Conservation (phyloP, 768 basidiomycete species). For the Boletus coccyginus region DNA sequence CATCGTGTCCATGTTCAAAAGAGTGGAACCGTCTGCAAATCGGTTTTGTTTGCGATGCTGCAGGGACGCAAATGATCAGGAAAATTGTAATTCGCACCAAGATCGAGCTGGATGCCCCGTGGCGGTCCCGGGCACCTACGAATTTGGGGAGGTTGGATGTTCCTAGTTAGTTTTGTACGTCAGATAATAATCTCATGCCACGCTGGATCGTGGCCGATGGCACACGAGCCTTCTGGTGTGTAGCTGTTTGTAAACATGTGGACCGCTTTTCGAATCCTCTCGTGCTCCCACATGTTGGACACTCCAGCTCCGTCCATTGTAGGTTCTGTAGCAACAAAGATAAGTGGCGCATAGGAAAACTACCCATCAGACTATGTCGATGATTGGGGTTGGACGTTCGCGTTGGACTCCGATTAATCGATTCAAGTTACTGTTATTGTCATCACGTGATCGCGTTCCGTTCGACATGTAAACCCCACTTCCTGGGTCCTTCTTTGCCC, state of each 20-base stretch:
- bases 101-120: constrained; percentile 42
- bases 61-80: constrained; percentile 38
- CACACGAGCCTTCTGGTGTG: too few relatives aligned
- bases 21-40: constrained; percentile 44
- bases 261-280: background rate
- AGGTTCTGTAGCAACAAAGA: too few relatives aligned
- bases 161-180: constrained; percentile 24
- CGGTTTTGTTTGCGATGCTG: constrained; percentile 54
- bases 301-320: too few relatives aligned
- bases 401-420: too few relatives aligned
- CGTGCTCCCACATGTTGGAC: too few relatives aligned
- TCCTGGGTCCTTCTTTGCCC: too few relatives aligned
- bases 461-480: too few relatives aligned
- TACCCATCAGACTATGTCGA: too few relatives aligned
- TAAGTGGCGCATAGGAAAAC: too few relatives aligned
- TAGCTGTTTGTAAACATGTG: background rate
- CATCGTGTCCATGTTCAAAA: constrained; percentile 11
- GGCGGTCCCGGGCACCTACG: constrained; percentile 46
- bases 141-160: constrained; percentile 40
- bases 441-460: too few relatives aligned
- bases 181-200: background rate
- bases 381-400: too few relatives aligned
- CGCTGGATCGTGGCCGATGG: constrained; percentile 15
- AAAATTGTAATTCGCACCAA: constrained; percentile 50
- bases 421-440: too few relatives aligned